Evolutionary conservation across 257 asterid species (phyloP).

Genomic region (Nicotiana attenuata): DNA sequence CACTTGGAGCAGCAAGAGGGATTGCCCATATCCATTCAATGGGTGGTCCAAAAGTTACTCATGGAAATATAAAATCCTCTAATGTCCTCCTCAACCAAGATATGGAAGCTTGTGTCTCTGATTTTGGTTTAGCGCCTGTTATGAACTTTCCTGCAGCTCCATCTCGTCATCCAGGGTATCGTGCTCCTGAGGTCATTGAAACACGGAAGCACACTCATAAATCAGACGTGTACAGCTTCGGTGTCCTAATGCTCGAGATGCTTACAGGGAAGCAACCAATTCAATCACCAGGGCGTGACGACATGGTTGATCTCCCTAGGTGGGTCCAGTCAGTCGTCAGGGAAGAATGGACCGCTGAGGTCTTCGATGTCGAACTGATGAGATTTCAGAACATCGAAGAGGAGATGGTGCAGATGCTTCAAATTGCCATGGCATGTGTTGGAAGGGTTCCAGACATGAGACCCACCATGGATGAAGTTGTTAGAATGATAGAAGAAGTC

Average conservation of each 20-base stretch:
- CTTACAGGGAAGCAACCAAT: conserved; percentile 83
- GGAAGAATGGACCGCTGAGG: conserved; percentile 98
- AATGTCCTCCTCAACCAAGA: conserved; percentile 78
- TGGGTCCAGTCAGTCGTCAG: conserved; percentile 98
- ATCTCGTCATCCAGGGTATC: conserved; percentile 75
- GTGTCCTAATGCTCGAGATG: conserved; percentile 85
- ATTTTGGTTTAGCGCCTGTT: conserved; percentile 70
- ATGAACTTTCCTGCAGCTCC: conserved; percentile 65
- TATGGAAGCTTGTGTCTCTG: conserved; percentile 63
- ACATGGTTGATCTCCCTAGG: conserved; percentile 74
- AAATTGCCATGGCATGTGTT: conserved; percentile 90
- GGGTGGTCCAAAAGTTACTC: conserved; percentile 79
- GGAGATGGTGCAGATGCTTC: conserved; percentile 96
- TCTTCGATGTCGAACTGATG: conserved; percentile 80
- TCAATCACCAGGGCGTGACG: conserved; percentile 73
- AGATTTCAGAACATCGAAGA: conserved; percentile 75
- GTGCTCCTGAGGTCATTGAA: conserved; percentile 79
- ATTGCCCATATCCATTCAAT: conserved; percentile 61
- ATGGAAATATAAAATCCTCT: conserved; percentile 83
- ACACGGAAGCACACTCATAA: conserved; percentile 69
- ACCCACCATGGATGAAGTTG: conserved; percentile 79
- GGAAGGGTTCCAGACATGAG: conserved; percentile 76
- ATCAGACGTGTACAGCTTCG: conserved; percentile 91
- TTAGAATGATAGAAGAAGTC: conserved; percentile 79
- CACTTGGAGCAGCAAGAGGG: conserved; percentile 81